A percentile compares a stretch with the other conserved stretches of the same genome.
Conservation (phyloP, 2,329 filamentous ascomycete species). For the Mycosphaerelloides madeirae region DNA sequence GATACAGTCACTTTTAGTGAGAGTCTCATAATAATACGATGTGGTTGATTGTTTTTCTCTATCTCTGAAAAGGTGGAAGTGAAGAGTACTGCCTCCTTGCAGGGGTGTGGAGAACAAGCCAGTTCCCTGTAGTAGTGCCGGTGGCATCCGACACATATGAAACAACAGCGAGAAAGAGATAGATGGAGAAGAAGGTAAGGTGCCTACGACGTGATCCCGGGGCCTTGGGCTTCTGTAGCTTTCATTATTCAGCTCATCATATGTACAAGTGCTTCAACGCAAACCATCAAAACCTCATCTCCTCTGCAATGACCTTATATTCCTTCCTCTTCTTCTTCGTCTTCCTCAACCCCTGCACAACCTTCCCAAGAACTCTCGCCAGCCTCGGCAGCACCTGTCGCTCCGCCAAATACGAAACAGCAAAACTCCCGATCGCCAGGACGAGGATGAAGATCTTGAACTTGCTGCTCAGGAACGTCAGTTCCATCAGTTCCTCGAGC, state of each 20-base stretch:
- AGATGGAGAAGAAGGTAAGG: too few species aligned
- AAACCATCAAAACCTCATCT: slow-evolving; percentile 39
- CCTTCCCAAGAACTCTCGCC: slow-evolving; percentile 61
- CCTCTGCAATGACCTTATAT: slow-evolving; percentile 77
- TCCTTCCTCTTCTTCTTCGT: slow-evolving; percentile 66
- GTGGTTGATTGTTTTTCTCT: too few species aligned
- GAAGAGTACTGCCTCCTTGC: too few species aligned
- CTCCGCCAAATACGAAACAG: slow-evolving; percentile 67
- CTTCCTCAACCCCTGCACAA: slow-evolving; percentile 53
- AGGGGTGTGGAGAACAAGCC: too few species aligned
- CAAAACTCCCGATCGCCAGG: slow-evolving; percentile 66
- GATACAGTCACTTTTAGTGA: too few species aligned
- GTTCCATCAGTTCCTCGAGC: slow-evolving; percentile 72
- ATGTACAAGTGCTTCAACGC: not conserved
- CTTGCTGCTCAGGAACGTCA: slow-evolving; percentile 67
- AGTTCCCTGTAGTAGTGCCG: too few species aligned
- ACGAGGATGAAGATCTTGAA: slow-evolving; percentile 71
- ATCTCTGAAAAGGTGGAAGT: too few species aligned
- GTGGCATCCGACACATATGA: too few species aligned
- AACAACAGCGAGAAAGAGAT: too few species aligned
- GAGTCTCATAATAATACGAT: too few species aligned
- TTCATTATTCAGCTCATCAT: not conserved
- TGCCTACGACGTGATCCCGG: too few species aligned
- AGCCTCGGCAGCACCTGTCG: slow-evolving; percentile 63
- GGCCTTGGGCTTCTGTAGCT: too few species aligned